phyloP scores from a whole-genome alignment of 2,329 filamentous ascomycete genomes.

The Nannizziopsis barbatae region DNA sequence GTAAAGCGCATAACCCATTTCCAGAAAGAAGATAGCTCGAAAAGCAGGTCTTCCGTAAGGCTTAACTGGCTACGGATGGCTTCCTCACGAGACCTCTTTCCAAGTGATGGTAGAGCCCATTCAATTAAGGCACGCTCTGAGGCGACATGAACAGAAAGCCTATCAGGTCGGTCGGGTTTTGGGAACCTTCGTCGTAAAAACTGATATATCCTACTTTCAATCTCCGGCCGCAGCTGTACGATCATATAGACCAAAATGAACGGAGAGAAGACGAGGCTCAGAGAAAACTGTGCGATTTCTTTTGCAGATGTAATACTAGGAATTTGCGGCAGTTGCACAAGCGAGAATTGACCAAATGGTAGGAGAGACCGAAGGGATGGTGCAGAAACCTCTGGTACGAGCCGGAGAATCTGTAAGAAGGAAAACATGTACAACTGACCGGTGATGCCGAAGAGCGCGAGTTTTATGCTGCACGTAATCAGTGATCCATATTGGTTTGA shows the following conservation, averaged over 20 bases:
- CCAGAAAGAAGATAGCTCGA: constrained; percentile 25
- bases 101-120: constrained; percentile 33
- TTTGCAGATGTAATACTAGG: constrained; percentile 22
- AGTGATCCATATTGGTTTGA: constrained; percentile 10
- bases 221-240: constrained; percentile 27
- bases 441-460: constrained; percentile 28
- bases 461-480: constrained; percentile 24
- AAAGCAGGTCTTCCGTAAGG: constrained; percentile 28
- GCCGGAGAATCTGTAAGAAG: constrained; percentile 33
- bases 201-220: constrained; percentile 33
- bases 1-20: constrained; percentile 27
- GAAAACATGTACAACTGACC: constrained; percentile 36
- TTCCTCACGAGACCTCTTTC: constrained; percentile 33
- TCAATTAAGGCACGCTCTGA: constrained; percentile 35
- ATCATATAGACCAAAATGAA: constrained; percentile 28
- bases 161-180: constrained; percentile 32
- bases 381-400: constrained; percentile 27
- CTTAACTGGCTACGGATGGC: constrained; percentile 28
- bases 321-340: constrained; percentile 26
- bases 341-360: constrained; percentile 28
- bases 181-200: constrained; percentile 32
- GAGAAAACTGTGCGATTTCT: constrained; percentile 21
- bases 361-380: constrained; percentile 26
- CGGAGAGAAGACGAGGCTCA: constrained; percentile 26
- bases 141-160: constrained; percentile 33